Base-by-base conservation (phyloP, 768 basidiomycete genomes). In the Mycena latifolia region DNA sequence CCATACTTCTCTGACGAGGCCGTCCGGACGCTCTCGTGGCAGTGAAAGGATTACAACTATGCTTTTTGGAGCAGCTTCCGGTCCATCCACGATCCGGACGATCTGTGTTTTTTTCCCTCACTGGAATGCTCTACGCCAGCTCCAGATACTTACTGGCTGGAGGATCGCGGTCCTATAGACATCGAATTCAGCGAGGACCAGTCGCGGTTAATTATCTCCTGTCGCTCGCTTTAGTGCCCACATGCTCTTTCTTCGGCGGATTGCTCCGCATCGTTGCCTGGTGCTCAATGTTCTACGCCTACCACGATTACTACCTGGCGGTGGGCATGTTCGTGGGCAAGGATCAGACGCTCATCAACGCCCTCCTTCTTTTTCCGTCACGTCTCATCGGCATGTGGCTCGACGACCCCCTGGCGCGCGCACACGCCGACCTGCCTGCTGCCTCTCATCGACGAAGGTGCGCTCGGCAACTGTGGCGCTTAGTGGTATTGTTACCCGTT, bases 221-320 rank as follows among this genome's bases (percentile, higher is more conserved):
- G 17, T 14, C 46, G 29, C 15, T 35, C 28, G 14, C 27, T 43
- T 37, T n/a, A n/a, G n/a, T n/a, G n/a, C n/a, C 37, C 37, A 17
- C 65, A 87, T 87, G 85, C n/a, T 86, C 87, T 0, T 88, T 88
- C 71, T 88, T 88, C 61, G 88, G 88, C 12, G 86, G 86, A 15
- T 73, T 80, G 0, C 82, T 82, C 3, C 43, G 69, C 11, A 78
- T 84, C 0, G 73, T 88, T 29, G 66, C 77, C 5, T 87, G 85
- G 86, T 88, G 78, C 0, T 60, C 73, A 17, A 74, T 74, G 1
- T 89, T 81, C 72, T 88, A 86, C 70, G 75, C 79, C 0, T 84
- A 85, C 63, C 88, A 88, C 72, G 77, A 87, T 71, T 63, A 80
- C 65, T 88, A 87, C 75, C 80, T 87, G 39, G 71, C 74, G 9